Conservation (phyloP, 768 basidiomycete genomes). For the Amanita thiersii region DNA sequence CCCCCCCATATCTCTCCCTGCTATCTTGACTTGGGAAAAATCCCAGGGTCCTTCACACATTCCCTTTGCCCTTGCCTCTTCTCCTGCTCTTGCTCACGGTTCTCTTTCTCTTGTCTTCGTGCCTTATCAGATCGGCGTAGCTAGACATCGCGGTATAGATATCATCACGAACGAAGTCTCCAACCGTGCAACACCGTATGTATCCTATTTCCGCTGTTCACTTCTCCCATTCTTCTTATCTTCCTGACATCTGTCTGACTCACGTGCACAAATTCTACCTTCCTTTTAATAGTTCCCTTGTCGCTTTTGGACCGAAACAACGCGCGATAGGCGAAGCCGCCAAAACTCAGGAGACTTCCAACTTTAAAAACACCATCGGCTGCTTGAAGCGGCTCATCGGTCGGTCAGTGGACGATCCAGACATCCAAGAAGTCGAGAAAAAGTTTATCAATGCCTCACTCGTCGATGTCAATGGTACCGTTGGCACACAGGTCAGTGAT, state of each 20-base stretch:
- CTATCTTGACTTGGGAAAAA: no score
- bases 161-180: slow-evolving; percentile 98
- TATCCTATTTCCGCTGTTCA: slow-evolving; percentile 12
- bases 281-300: slow-evolving; percentile 74
- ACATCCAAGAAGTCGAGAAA: slow-evolving; percentile 78
- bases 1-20: not conserved
- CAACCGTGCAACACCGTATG: slow-evolving; percentile 93
- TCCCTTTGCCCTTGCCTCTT: slow-evolving; percentile 10
- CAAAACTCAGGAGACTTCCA: slow-evolving; percentile 96
- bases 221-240: no score
- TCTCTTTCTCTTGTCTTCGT: no score
- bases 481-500: slow-evolving; percentile 75
- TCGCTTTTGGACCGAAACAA: slow-evolving; percentile 90
- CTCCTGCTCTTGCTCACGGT: slow-evolving; percentile 14
- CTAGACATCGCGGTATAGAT: slow-evolving; percentile 94
- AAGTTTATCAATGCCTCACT: slow-evolving; percentile 86
- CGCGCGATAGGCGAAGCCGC: slow-evolving; percentile 90
- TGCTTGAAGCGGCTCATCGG: slow-evolving; percentile 88
- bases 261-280: not conserved
- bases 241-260: not conserved
- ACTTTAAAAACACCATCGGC: slow-evolving; percentile 96
- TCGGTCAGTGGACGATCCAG: slow-evolving; percentile 69
- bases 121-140: slow-evolving; percentile 77
- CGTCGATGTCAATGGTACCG: slow-evolving; percentile 74
- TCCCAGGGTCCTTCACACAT: slow-evolving; percentile 1